These are phyloP conservation scores for Lenwebbia sp. DNA, from an alignment of 345 rosid species.

Conservation along the genomic window DNA sequence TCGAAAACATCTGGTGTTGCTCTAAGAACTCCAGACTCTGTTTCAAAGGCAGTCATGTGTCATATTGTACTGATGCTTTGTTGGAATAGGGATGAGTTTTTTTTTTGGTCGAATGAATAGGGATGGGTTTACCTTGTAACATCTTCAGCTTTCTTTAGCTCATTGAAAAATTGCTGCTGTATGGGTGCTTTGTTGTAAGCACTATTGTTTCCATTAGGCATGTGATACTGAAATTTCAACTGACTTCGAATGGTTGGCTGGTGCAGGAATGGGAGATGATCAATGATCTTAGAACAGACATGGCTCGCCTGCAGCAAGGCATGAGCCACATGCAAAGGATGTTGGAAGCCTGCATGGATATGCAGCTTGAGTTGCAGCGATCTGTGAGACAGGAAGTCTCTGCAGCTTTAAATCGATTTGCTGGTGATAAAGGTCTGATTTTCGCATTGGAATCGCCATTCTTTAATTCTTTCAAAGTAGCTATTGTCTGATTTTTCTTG, in stretches of 20 bases:
- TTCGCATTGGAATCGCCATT: neutral
- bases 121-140: neutral
- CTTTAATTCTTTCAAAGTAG: neutral
- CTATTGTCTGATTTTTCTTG: neutral
- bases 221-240: neutral
- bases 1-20: neutral
- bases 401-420: conserved; percentile 82
- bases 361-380: conserved; percentile 97
- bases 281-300: conserved; percentile 86
- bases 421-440: conserved; percentile 55
- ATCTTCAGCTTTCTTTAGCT: neutral
- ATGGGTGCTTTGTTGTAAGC: neutral
- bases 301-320: conserved; percentile 92
- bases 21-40: neutral
- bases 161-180: neutral
- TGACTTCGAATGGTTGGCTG: neutral
- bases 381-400: conserved; percentile 98
- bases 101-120: no score
- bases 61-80: neutral
- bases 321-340: conserved; percentile 99
- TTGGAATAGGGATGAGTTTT: neutral
- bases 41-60: neutral
- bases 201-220: neutral
- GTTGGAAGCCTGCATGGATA: conserved; percentile 98
- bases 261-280: conserved; percentile 93